phyloP scores from a whole-genome alignment of 2,329 filamentous ascomycete species.

The Aspergillus puulaauensis region DNA sequence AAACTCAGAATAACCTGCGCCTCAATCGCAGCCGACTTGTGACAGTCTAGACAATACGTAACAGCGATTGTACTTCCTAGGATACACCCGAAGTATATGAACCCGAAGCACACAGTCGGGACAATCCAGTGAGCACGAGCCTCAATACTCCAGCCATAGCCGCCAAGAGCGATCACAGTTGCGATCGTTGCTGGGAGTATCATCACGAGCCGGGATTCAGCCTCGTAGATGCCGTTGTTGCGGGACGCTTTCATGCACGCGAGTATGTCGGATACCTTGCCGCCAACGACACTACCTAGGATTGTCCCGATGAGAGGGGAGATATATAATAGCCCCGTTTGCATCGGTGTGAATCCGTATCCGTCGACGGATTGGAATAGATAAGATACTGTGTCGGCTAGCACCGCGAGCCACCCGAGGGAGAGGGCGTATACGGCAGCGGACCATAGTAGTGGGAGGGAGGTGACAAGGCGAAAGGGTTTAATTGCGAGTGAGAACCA shows the following conservation, averaged over 20 bases:
- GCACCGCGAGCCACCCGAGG: background rate
- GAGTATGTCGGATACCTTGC: constrained; percentile 4
- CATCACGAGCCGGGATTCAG: constrained; percentile 1
- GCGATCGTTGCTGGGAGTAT: background rate
- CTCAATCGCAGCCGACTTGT: constrained; percentile 1
- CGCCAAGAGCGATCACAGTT: background rate
- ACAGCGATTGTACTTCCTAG: background rate
- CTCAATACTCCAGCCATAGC: constrained; percentile 5
- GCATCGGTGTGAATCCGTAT: constrained; percentile 4
- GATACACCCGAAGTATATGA: constrained; percentile 3
- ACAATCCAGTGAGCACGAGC: background rate
- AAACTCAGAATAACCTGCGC: constrained; percentile 1
- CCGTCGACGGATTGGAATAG: background rate
- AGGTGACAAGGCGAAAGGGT: background rate
- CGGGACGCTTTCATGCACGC: background rate
- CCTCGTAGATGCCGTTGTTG: constrained; percentile 6
- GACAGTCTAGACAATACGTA: constrained; percentile 3
- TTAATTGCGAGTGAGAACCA: background rate
- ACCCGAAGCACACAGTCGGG: background rate
- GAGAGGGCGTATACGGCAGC: background rate
- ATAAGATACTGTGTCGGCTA: constrained; percentile 2
- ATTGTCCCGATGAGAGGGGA: constrained; percentile 3
- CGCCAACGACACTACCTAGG: constrained; percentile 1
- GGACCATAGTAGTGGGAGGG: background rate
- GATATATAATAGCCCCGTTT: constrained; percentile 2